Percentiles rank a stretch among this genome's conserved stretches.
phyloP scores from a whole-genome alignment of 495 filamentous ascomycete genomes.

The Cenococcum geophilum region DNA sequence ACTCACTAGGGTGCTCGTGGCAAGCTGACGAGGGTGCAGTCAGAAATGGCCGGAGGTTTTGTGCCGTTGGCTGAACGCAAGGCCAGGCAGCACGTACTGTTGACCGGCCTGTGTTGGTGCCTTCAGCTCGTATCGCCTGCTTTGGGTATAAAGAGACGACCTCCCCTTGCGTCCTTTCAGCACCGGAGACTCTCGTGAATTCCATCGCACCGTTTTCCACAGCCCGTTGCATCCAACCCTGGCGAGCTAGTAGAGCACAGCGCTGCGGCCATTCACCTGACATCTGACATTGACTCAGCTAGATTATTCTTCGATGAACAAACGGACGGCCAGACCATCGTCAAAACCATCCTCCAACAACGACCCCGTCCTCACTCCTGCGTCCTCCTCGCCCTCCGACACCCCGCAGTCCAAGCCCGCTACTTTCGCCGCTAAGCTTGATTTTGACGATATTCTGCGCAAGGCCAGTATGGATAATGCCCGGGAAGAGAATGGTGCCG shows the following conservation, averaged over 20 bases:
- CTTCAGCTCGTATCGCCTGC: too few species aligned
- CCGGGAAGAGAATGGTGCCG: constrained; percentile 9
- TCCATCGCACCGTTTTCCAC: too few species aligned
- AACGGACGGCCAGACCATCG: background rate
- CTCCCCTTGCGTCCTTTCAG: background rate
- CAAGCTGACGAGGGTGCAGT: background rate
- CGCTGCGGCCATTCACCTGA: background rate
- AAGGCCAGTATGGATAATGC: constrained; percentile 15
- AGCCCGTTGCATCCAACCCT: background rate
- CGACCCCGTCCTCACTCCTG: constrained; percentile 16
- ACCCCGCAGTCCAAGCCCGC: constrained; percentile 4
- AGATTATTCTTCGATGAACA: constrained; percentile 4
- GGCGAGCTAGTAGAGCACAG: background rate
- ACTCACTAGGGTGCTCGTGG: background rate
- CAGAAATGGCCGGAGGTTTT: background rate
- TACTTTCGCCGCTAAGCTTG: constrained; percentile 1
- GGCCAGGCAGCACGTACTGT: too few species aligned
- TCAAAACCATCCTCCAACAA: background rate
- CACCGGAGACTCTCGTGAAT: too few species aligned
- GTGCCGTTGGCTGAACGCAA: background rate
- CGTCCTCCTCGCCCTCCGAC: constrained; percentile 16
- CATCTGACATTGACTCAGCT: background rate
- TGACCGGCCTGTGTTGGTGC: too few species aligned
- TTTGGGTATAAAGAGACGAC: background rate
- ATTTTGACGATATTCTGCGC: background rate